These are phyloP conservation scores for Colletotrichum liriopes DNA, from an alignment of 2,329 filamentous ascomycete species.

Conservation along the genomic window DNA sequence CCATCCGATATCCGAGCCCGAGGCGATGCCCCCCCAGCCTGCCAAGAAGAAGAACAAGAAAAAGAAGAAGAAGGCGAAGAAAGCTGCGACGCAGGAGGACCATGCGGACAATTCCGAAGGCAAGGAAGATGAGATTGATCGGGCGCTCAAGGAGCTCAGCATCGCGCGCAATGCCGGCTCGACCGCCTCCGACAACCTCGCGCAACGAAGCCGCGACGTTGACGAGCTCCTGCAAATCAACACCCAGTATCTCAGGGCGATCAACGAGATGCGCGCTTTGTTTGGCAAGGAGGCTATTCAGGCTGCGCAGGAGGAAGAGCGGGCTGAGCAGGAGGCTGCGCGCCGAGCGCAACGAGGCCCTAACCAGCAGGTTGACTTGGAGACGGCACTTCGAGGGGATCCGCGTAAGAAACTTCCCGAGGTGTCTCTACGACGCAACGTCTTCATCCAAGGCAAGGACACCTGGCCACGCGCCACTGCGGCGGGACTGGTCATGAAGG, in stretches of 20 bases:
- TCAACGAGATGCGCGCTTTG: conserved; percentile 87
- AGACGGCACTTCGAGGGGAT: conserved; percentile 68
- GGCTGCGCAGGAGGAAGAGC: conserved; percentile 66
- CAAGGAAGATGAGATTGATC: conserved; percentile 70
- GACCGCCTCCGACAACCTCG: conserved; percentile 33
- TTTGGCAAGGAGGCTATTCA: conserved; percentile 73
- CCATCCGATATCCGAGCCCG: conserved; percentile 42
- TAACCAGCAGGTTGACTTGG: conserved; percentile 70
- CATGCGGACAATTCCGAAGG: conserved; percentile 38
- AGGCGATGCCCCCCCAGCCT: conserved; percentile 34
- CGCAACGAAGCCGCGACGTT: conserved; percentile 36
- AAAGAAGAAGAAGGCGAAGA: conserved; percentile 55
- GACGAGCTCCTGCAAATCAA: conserved; percentile 66
- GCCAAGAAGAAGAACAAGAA: conserved; percentile 57
- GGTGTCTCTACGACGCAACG: conserved; percentile 81
- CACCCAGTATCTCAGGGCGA: conserved; percentile 83
- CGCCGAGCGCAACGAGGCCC: conserved; percentile 53
- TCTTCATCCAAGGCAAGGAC: conserved; percentile 89
- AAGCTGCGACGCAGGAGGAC: conserved; percentile 48
- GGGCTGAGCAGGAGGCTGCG: conserved; percentile 57
- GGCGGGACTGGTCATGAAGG: conserved; percentile 87
- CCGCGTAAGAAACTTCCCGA: conserved; percentile 78
- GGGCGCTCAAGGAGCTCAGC: conserved; percentile 66
- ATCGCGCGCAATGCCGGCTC: conserved; percentile 49
- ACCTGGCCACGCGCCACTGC: conserved; percentile 87